These are phyloP conservation scores for Mucor irregularis DNA, from an alignment of 371 early-diverging fungal species.

Conservation along the genomic window DNA sequence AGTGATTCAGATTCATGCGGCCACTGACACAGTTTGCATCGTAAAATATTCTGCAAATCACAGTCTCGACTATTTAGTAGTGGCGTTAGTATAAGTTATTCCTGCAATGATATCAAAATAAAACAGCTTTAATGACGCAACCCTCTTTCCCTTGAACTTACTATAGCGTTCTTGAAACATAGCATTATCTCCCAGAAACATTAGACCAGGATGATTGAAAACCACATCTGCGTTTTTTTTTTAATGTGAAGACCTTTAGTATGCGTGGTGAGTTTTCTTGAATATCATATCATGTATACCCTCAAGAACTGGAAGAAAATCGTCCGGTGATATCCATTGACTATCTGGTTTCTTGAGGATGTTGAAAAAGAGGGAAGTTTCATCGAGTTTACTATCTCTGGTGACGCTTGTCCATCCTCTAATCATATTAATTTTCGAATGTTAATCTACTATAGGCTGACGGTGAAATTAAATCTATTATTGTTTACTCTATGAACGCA, in stretches of 20 bases:
- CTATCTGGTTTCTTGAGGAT: slow-evolving; percentile 29
- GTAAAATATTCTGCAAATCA: slow-evolving; percentile 87
- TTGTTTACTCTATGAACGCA: slow-evolving; percentile 17
- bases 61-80: slow-evolving; percentile 52
- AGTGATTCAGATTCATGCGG: slow-evolving; percentile 73
- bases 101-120: background rate
- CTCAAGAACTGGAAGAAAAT: slow-evolving; percentile 51
- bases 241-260: background rate
- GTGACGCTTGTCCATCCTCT: slow-evolving; percentile 44
- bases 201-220: slow-evolving; percentile 83
- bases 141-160: no score
- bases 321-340: slow-evolving; percentile 44
- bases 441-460: background rate
- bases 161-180: slow-evolving; percentile 85
- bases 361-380: slow-evolving; percentile 42
- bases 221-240: slow-evolving; percentile 70
- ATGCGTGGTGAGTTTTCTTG: background rate
- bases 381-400: slow-evolving; percentile 37
- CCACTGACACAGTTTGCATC: slow-evolving; percentile 67
- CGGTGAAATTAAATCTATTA: background rate
- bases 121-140: background rate
- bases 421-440: background rate
- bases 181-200: slow-evolving; percentile 73
- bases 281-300: slow-evolving; percentile 14
- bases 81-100: background rate